Percentiles rank a stretch among this genome's conserved stretches.
Evolutionary conservation across 805 yeast genomes (phyloP).

Genomic region (Sungouiozyma ichnusensis): DNA sequence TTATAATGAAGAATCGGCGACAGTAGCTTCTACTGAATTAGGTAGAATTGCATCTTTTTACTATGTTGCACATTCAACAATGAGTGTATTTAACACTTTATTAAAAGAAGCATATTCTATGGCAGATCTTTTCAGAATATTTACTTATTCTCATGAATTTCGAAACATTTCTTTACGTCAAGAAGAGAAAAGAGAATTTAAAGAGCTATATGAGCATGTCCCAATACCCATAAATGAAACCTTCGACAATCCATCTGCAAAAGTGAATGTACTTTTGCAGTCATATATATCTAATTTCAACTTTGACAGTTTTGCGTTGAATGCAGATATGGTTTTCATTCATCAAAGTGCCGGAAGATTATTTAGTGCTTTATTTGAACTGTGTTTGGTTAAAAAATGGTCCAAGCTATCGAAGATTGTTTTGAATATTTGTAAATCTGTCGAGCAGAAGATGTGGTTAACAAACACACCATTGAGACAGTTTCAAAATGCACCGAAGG

Average conservation of each 20-base stretch:
- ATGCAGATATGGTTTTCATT: conserved; percentile 87
- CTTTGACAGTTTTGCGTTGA: conserved; percentile 80
- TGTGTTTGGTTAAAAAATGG: conserved; percentile 64
- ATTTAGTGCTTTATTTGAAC: conserved; percentile 74
- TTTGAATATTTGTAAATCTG: conserved; percentile 65
- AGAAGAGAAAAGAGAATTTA: conserved; percentile 72
- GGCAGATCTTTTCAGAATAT: conserved; percentile 67
- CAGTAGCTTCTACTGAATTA: conserved; percentile 49
- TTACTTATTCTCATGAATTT: conserved; percentile 79
- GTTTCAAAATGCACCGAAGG: conserved; percentile 58
- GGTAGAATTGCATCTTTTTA: conserved; percentile 82
- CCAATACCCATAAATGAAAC: conserved; percentile 82
- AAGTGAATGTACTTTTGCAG: conserved; percentile 71
- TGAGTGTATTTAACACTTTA: conserved; percentile 51
- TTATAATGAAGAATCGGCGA: conserved; percentile 44
- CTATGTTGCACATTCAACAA: conserved; percentile 68
- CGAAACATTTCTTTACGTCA: conserved; percentile 71
- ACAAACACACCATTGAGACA: conserved; percentile 82
- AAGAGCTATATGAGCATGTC: conserved; percentile 54
- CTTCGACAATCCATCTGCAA: conserved; percentile 61
- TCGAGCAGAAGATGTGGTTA: conserved; percentile 74
- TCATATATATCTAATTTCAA: conserved; percentile 70
- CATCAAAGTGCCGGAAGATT: conserved; percentile 90
- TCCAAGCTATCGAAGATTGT: conserved; percentile 46
- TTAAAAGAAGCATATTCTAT: conserved; percentile 56